Conservation (phyloP, 2,329 filamentous ascomycete genomes). For the Anthostomella pinea region DNA sequence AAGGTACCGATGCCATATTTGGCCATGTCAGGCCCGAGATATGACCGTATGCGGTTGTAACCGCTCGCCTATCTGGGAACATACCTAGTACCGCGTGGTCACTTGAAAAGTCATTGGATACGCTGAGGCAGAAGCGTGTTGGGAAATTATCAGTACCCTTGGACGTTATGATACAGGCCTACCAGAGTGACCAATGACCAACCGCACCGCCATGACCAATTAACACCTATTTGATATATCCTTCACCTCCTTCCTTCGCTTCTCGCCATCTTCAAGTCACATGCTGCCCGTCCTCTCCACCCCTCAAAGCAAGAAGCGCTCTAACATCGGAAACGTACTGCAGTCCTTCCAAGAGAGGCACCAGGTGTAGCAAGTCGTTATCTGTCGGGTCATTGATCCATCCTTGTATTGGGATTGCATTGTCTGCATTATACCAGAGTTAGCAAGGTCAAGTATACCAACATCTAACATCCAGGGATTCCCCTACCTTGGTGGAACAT, state of each 20-base stretch:
- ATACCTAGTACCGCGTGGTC: too few relatives aligned
- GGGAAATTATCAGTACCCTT: too few relatives aligned
- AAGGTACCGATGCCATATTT: too few relatives aligned
- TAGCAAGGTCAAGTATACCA: slow-evolving; percentile 14
- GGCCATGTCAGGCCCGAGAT: too few relatives aligned
- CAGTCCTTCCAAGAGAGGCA: slow-evolving; percentile 87
- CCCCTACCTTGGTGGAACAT: slow-evolving; percentile 91
- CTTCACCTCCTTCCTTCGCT: slow-evolving; percentile 6
- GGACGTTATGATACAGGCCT: too few relatives aligned
- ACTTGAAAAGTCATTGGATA: too few relatives aligned
- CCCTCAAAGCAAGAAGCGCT: slow-evolving; percentile 81
- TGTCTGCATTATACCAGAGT: slow-evolving; percentile 60
- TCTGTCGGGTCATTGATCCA: slow-evolving; percentile 99
- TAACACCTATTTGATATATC: slow-evolving; percentile 14
- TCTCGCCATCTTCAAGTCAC: slow-evolving; percentile 15
- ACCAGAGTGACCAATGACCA: too few relatives aligned
- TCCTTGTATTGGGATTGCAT: slow-evolving; percentile 97
- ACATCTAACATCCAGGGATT: slow-evolving; percentile 1
- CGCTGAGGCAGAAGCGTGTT: too few relatives aligned
- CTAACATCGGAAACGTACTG: slow-evolving; percentile 97
- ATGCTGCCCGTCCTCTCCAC: slow-evolving; percentile 72
- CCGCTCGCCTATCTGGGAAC: too few relatives aligned
- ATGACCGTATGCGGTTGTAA: too few relatives aligned
- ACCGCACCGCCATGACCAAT: slow-evolving; percentile 8
- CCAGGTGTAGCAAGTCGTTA: slow-evolving; percentile 87